phyloP scores from a whole-genome alignment of 2,329 filamentous ascomycete species.

The Pestalotiopsis sp. region DNA sequence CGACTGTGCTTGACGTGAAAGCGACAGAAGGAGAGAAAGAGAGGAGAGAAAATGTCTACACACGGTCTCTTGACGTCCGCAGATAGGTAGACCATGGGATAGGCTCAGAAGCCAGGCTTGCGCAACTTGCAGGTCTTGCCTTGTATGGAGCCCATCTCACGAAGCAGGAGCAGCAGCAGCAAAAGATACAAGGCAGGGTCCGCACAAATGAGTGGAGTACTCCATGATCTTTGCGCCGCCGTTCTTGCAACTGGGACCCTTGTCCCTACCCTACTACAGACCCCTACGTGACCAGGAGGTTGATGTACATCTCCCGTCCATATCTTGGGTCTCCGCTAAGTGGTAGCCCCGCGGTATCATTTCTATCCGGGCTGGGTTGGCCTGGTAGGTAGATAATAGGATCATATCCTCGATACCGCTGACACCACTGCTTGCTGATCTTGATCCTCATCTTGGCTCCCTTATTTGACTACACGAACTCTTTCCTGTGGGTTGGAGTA shows the following conservation, averaged over 20 bases:
- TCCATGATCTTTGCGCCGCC: slow-evolving; percentile 23
- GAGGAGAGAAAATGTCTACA: not conserved
- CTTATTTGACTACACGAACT: slow-evolving; percentile 14
- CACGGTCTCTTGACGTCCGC: not conserved
- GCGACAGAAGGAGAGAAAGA: too few species aligned
- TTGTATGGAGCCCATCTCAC: not conserved
- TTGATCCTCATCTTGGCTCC: slow-evolving; percentile 29
- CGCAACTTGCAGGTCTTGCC: not conserved
- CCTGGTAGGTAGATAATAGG: slow-evolving; percentile 28
- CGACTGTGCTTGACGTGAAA: not conserved
- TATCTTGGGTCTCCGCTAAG: slow-evolving; percentile 27
- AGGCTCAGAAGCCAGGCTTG: not conserved
- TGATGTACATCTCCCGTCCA: slow-evolving; percentile 35
- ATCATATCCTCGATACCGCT: slow-evolving; percentile 28
- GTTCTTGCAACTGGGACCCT: slow-evolving; percentile 18
- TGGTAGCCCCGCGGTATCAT: slow-evolving; percentile 35
- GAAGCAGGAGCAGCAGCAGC: not conserved
- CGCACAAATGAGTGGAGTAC: slow-evolving; percentile 7
- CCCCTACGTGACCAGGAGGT: slow-evolving; percentile 26
- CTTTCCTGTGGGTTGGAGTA: not conserved
- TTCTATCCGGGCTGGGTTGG: slow-evolving; percentile 22
- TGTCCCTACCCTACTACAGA: slow-evolving; percentile 21
- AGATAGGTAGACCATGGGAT: not conserved
- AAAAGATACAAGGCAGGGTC: not conserved
- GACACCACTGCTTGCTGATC: slow-evolving; percentile 23